A percentile compares a stretch with the other conserved stretches of the same genome.
Evolutionary conservation across 768 basidiomycete genomes (phyloP).

Genomic region (Leucocoprinus sp.): DNA sequence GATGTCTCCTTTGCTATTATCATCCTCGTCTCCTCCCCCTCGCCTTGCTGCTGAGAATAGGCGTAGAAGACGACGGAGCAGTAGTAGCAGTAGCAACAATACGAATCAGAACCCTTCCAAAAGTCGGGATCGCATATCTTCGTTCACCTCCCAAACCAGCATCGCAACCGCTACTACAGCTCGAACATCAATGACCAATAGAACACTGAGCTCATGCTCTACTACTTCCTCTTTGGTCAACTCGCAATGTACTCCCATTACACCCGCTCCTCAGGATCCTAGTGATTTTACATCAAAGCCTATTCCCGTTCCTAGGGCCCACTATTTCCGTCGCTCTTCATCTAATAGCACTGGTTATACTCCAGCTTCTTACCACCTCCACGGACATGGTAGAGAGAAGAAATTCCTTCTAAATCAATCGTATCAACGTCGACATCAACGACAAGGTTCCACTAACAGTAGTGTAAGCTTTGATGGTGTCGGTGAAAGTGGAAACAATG

Average conservation of each 20-base stretch:
- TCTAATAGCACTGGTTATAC: conserved; percentile 3
- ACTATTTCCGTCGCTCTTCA: conserved; percentile 6
- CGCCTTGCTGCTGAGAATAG: neutral
- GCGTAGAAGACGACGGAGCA: neutral
- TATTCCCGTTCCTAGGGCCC: neutral
- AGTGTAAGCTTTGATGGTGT: neutral
- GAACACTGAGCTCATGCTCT: conserved; percentile 5
- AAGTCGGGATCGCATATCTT: conserved; percentile 6
- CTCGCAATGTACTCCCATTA: conserved; percentile 6
- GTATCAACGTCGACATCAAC: conserved; percentile 6
- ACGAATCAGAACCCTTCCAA: conserved; percentile 3
- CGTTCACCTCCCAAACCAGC: conserved; percentile 7
- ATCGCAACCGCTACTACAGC: conserved; percentile 8
- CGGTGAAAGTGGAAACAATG: neutral
- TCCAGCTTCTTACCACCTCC: conserved; percentile 7
- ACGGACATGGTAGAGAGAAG: conserved; percentile 5
- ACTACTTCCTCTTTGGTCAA: neutral
- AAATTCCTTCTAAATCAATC: neutral
- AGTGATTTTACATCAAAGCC: conserved; percentile 3
- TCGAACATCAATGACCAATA: conserved; percentile 6
- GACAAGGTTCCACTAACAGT: conserved; percentile 6
- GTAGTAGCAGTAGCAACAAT: neutral
- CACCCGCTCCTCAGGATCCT: too few relatives aligned
- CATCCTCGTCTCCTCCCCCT: neutral
- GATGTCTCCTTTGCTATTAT: neutral